phyloP scores from a whole-genome alignment of 2,329 filamentous ascomycete genomes.

The Aspergillus eucalypticola region DNA sequence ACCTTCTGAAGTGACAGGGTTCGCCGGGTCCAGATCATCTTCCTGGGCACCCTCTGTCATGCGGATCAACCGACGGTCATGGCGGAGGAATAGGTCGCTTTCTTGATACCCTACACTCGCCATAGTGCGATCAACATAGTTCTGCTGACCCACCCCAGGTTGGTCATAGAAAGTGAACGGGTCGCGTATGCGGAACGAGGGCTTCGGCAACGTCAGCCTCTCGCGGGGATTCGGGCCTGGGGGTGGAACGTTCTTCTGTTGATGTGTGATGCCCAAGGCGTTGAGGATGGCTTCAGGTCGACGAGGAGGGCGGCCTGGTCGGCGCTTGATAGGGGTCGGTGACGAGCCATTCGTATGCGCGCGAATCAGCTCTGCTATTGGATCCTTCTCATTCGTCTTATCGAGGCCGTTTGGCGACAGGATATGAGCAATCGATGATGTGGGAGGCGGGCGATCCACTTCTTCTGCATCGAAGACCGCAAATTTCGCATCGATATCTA shows the following conservation, averaged over 20 bases:
- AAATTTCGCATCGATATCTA: conserved; percentile 82
- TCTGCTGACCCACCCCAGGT: conserved; percentile 78
- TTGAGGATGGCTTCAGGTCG: conserved; percentile 62
- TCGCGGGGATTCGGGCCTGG: conserved; percentile 53
- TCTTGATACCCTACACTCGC: conserved; percentile 95
- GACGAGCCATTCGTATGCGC: conserved; percentile 37
- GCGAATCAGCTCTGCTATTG: conserved; percentile 47
- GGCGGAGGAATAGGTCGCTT: conserved; percentile 81
- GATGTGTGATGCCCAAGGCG: conserved; percentile 59
- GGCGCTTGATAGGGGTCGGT: conserved; percentile 55
- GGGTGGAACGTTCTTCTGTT: conserved; percentile 53
- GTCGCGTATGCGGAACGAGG: conserved; percentile 49
- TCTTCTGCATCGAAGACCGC: conserved; percentile 79
- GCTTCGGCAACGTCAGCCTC: conserved; percentile 51
- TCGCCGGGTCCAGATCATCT: conserved; percentile 62
- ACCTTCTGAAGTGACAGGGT: conserved; percentile 58
- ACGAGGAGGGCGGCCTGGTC: conserved; percentile 66
- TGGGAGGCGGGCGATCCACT: conserved; percentile 71
- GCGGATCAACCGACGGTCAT: conserved; percentile 69
- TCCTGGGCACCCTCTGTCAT: conserved; percentile 63
- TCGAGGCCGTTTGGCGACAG: conserved; percentile 29
- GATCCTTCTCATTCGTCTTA: conserved; percentile 29
- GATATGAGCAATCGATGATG: conserved; percentile 45
- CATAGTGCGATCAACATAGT: conserved; percentile 96
- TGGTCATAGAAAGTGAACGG: conserved; percentile 64